These are phyloP conservation scores for Xylaria telfairii DNA, from an alignment of 495 filamentous ascomycete species.

Conservation along the genomic window DNA sequence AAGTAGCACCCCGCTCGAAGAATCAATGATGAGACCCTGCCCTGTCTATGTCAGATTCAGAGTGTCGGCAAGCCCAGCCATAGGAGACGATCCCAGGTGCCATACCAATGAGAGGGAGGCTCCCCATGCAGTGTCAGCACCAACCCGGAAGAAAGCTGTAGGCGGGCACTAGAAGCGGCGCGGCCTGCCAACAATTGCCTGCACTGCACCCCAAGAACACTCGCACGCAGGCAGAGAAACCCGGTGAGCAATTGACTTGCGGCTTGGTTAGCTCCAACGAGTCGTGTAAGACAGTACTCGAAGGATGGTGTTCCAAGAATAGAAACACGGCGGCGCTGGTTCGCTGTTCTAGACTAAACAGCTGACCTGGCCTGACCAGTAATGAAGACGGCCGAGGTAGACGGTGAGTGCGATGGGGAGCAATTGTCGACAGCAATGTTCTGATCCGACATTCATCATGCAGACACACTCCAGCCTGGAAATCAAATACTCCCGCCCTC, in stretches of 20 bases:
- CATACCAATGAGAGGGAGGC: constrained; percentile 22
- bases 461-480: neutral
- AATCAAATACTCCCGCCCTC: neutral
- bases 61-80: constrained; percentile 29
- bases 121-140: constrained; percentile 24
- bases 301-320: constrained; percentile 23
- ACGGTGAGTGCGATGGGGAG: neutral
- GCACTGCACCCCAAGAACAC: constrained; percentile 23
- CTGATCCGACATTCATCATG: neutral
- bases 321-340: constrained; percentile 11
- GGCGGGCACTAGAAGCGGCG: constrained; percentile 16
- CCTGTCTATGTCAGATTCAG: constrained; percentile 24
- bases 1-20: constrained; percentile 30
- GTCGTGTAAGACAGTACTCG: neutral
- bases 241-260: constrained; percentile 11
- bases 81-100: constrained; percentile 17
- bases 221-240: neutral
- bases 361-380: constrained; percentile 23
- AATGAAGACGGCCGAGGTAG: neutral
- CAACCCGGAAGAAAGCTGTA: constrained; percentile 17
- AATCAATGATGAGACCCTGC: constrained; percentile 21
- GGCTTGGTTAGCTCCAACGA: constrained; percentile 17
- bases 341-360: constrained; percentile 24
- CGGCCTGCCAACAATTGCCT: constrained; percentile 23
- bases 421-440: neutral